Conservation (phyloP, 768 basidiomycete genomes). For the Phaffia australis region DNA sequence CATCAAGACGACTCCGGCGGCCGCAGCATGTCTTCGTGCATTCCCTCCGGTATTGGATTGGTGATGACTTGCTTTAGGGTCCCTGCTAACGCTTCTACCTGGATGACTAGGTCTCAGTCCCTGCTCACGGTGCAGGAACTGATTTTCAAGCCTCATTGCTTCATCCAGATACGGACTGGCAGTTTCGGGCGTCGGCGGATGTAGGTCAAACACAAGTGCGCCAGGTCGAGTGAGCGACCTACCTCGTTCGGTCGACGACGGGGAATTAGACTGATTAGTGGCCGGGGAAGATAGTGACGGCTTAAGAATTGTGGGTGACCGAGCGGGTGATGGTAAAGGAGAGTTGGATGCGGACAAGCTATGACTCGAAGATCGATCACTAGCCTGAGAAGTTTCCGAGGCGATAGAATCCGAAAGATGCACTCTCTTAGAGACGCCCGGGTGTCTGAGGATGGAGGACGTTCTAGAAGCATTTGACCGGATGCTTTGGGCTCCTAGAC, state of each 20-base stretch:
- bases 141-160: too few species aligned
- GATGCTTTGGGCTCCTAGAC: constrained; percentile 12
- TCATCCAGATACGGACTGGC: too few species aligned
- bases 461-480: constrained; percentile 5
- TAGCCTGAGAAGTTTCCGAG: neutral
- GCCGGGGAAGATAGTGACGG: neutral
- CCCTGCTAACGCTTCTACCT: too few species aligned
- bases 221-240: constrained; percentile 18
- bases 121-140: too few species aligned
- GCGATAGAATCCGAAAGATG: neutral
- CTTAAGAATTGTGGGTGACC: neutral
- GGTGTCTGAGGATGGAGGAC: constrained; percentile 1
- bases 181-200: constrained; percentile 5
- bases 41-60: too few species aligned
- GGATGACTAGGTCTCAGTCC: too few species aligned
- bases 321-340: constrained; percentile 7
- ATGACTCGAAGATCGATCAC: neutral
- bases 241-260: constrained; percentile 9
- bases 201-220: constrained; percentile 10
- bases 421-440: neutral
- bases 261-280: neutral
- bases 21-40: too few species aligned
- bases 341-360: neutral
- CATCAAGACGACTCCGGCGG: too few species aligned
- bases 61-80: too few species aligned